Base-by-base conservation (phyloP, 2,329 filamentous ascomycete genomes). In the Blastomyces parvus region DNA sequence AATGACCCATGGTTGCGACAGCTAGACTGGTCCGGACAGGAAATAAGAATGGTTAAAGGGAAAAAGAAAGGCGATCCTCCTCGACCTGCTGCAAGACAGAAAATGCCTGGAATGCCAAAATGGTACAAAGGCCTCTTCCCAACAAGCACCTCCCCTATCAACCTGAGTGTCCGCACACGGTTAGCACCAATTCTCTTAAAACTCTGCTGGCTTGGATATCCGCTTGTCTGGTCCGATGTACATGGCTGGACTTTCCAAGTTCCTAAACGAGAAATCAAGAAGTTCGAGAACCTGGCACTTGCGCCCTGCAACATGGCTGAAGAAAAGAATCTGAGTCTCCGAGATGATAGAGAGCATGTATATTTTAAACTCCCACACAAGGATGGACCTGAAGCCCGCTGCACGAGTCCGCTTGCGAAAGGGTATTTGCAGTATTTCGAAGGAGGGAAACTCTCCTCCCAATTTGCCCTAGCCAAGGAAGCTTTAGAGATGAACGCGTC, bases 361-460 rank as follows among this genome's bases (percentile, higher is more conserved):
- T 99, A 95, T 74, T 96, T 93, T 78, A 99, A 97, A 73, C 82
- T 99, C 4, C 94, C 95, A 0, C 94, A 99, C 76, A 97, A 97
- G 70, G 92, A 97, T 74, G 94, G 94, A 0, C 92, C 92, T 0
- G 83, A 85, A 25, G 87, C 93, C 17, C 84, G 94, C 63, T 97
- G 94, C 74, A 84, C 83, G 1, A 96, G 87, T 66, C 94, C 94
- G 0, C 83, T 99, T 73, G 91, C 94, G 8, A 99, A 99, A 76
- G 85, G 89, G 13, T 99, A 97, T 70, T 79, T 96, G 63, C 76
- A 86, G 60, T 97, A 95, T 73, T 97, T 99, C 70, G 94, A 99
- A 70, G 89, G 89, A 44, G 93, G 91, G 0, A 90, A 84, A 0
- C 79, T 99, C 2, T 90, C 90, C 0, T 97, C 93, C 0, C 88